phyloP scores from a whole-genome alignment of 345 rosid species.

The Brassica incana region DNA sequence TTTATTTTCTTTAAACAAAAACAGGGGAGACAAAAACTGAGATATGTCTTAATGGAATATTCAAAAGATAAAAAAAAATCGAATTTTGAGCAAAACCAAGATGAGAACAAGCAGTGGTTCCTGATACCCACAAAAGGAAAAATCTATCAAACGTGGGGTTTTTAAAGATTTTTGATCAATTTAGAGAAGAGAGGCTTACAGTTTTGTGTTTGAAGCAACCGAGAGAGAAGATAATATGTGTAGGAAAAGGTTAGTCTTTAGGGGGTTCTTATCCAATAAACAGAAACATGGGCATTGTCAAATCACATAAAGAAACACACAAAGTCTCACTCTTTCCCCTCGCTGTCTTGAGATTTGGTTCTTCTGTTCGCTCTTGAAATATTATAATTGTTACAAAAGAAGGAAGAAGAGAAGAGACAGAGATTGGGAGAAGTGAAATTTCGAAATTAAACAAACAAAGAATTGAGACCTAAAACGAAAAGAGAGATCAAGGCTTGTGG shows the following conservation, averaged over 20 bases:
- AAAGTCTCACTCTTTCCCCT: background rate
- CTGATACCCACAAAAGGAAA: conserved; percentile 26
- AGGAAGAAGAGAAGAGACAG: conserved; percentile 23
- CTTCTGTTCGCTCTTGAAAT: background rate
- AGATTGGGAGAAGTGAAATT: conserved; percentile 36
- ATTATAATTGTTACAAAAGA: background rate
- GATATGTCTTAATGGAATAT: conserved; percentile 29
- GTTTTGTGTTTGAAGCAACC: conserved; percentile 5
- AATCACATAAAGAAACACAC: conserved; percentile 19
- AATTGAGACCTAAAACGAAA: conserved; percentile 34
- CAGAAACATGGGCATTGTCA: conserved; percentile 42
- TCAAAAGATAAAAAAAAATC: background rate
- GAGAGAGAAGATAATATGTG: conserved; percentile 15
- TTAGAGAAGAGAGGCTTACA: conserved; percentile 4
- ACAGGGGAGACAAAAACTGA: conserved; percentile 36
- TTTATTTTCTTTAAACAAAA: conserved; percentile 9
- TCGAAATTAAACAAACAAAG: background rate
- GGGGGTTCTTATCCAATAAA: conserved; percentile 33
- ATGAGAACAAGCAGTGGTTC: conserved; percentile 22
- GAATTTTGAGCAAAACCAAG: conserved; percentile 27
- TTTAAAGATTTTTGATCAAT: background rate
- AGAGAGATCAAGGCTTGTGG: conserved; percentile 55
- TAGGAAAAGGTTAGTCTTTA: background rate
- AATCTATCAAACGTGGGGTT: background rate
- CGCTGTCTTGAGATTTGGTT: conserved; percentile 15